phyloP scores from a whole-genome alignment of 2,329 filamentous ascomycete species.

The Cladophialophora bantiana region DNA sequence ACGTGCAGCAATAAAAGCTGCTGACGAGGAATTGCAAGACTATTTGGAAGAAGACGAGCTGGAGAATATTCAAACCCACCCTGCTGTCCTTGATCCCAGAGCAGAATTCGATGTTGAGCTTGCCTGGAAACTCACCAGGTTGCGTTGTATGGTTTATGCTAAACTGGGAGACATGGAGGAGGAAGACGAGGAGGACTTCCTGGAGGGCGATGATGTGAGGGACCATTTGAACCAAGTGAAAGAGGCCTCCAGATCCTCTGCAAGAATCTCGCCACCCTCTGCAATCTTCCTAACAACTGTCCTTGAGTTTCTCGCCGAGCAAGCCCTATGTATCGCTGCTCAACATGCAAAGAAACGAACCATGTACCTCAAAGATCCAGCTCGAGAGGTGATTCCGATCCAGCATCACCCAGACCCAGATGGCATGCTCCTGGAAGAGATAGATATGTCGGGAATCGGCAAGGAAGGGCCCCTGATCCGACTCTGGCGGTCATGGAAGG shows the following conservation, averaged over 20 bases:
- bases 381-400: slow-evolving; percentile 60
- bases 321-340: slow-evolving; percentile 84
- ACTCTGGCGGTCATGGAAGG: slow-evolving; percentile 95
- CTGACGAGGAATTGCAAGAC: slow-evolving; percentile 85
- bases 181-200: slow-evolving; percentile 90
- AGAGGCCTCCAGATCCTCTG: slow-evolving; percentile 63
- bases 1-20: slow-evolving; percentile 79
- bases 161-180: slow-evolving; percentile 96
- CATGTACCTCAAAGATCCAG: slow-evolving; percentile 53
- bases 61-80: slow-evolving; percentile 69
- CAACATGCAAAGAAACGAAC: slow-evolving; percentile 79
- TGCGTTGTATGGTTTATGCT: slow-evolving; percentile 98
- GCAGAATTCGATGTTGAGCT: slow-evolving; percentile 85
- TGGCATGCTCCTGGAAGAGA: slow-evolving; percentile 80
- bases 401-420: slow-evolving; percentile 61
- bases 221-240: slow-evolving; percentile 46
- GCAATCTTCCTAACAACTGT: slow-evolving; percentile 97
- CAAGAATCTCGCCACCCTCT: slow-evolving; percentile 82
- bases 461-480: slow-evolving; percentile 86
- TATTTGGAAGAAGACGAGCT: slow-evolving; percentile 77
- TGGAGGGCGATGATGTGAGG: slow-evolving; percentile 77
- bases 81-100: slow-evolving; percentile 58
- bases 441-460: slow-evolving; percentile 91
- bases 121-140: slow-evolving; percentile 89
- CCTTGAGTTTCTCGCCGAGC: slow-evolving; percentile 91